These are phyloP conservation scores for Euphrasia arctica DNA, from an alignment of 305 asterid species.

Conservation along the genomic window DNA sequence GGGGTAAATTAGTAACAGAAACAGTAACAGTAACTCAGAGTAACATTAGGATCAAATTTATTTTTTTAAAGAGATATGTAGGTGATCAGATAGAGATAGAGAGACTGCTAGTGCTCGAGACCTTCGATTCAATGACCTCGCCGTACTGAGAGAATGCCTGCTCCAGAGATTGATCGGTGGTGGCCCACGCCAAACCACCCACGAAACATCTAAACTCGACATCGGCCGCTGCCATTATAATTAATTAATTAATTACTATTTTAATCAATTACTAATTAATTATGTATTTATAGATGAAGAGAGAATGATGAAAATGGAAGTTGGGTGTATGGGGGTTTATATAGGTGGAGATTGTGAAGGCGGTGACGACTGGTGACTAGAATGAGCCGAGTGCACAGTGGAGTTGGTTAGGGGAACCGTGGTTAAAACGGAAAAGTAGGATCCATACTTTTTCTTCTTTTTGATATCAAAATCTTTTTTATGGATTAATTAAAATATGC, in stretches of 20 bases:
- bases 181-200: constrained; percentile 8
- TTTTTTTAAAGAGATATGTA: constrained; percentile 14
- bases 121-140: constrained; percentile 5
- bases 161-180: constrained; percentile 1
- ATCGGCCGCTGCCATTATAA: neutral
- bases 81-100: constrained; percentile 28
- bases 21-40: constrained; percentile 36
- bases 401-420: neutral
- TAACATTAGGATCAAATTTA: constrained; percentile 33
- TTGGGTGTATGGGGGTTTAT: neutral
- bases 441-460: neutral
- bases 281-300: no score
- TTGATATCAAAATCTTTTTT: no score
- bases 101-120: constrained; percentile 33
- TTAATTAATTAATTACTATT: neutral
- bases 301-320: neutral
- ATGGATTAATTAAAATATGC: no score
- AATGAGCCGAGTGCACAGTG: constrained; percentile 23
- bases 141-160: constrained; percentile 2
- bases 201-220: neutral
- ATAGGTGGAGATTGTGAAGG: neutral
- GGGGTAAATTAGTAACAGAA: constrained; percentile 34
- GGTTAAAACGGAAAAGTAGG: constrained; percentile 17
- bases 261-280: no score
- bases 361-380: neutral